Base-by-base conservation (phyloP, 352 stramenopile genomes). In the Phytopythium boreale region DNA sequence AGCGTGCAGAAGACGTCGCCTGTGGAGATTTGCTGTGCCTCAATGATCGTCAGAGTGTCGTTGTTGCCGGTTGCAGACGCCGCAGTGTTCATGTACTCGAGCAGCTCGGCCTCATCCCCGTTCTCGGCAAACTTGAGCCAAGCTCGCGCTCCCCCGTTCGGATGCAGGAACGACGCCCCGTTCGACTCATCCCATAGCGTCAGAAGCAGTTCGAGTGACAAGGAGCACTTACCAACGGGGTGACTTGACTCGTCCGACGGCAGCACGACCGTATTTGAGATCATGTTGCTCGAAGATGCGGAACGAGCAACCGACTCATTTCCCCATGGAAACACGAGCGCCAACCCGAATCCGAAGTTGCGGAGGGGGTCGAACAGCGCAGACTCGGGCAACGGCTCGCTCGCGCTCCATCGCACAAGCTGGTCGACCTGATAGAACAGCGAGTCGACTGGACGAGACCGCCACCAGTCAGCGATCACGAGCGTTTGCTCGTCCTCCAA, bases 351-450 rank as follows among this genome's bases (percentile, higher is more conserved):
- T 22, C 76, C 82, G 27, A 88, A 84, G 11, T 60, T 60, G 22
- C 70, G 63, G 1, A 80, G 57, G 0, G 76, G 74, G 15, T 90
- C 74, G 1, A 26, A 14, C 27, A 55, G 43, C 0, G 62, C 65
- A 9, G 69, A 58, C 22, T 66, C 39, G 6, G 52, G 2, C 20
- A 46, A 7, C 19, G 41, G 56, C 0, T 64, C 27, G n/a, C 31
- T 57, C 6, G 65, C 39, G 17, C 64, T 75, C 79, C 82, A 90
- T 43, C 43, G 29, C 1, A 70, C 51, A 2, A 84, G 43, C 66
- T 89, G 70, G n/a, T 74, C 61, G 2, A 64, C 63, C 27, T 84
- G 78, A 34, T 81, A 88, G 53, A 80, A 91, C 15, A 72, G 19
- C 0, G 82, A 91, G 0, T 59, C 60, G 2, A 61, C 56, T 1